These are phyloP conservation scores for Cytidiella melzeri DNA, from an alignment of 768 basidiomycete genomes.

Conservation along the genomic window DNA sequence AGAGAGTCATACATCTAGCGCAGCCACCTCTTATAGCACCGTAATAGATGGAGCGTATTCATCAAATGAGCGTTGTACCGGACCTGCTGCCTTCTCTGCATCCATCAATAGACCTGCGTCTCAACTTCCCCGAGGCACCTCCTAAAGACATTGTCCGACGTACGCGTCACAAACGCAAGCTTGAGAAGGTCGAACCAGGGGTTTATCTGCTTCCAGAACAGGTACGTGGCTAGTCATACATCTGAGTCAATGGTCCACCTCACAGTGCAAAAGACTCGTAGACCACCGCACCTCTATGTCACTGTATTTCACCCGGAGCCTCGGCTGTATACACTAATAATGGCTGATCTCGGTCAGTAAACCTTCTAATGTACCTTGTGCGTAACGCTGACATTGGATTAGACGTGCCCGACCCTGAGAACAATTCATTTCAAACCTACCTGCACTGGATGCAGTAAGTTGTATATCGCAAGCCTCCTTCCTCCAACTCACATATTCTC, in stretches of 20 bases:
- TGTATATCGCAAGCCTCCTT: constrained; percentile 3
- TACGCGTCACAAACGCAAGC: constrained; percentile 21
- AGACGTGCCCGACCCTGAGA: constrained; percentile 81
- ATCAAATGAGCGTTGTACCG: constrained; percentile 88
- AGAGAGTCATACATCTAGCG: not conserved
- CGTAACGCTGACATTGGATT: constrained; percentile 7
- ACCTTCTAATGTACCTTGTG: not conserved
- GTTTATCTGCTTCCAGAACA: constrained; percentile 60
- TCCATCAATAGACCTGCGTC: constrained; percentile 69
- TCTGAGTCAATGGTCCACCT: constrained; percentile 4
- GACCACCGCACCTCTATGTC: constrained; percentile 58
- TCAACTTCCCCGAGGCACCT: constrained; percentile 44
- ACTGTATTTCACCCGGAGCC: constrained; percentile 80
- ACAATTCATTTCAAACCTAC: constrained; percentile 59
- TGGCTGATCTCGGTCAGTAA: constrained; percentile 75
- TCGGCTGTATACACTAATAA: constrained; percentile 79
- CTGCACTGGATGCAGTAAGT: constrained; percentile 85
- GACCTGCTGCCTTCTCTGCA: constrained; percentile 71
- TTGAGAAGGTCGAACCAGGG: constrained; percentile 62
- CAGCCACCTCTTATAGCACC: not conserved
- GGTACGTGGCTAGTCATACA: constrained; percentile 33
- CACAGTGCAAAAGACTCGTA: constrained; percentile 42
- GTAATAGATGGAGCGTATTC: constrained; percentile 81
- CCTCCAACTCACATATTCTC: constrained; percentile 5
- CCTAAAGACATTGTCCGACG: constrained; percentile 23